phyloP scores from a whole-genome alignment of 1,284 basidiomycete species.

The Flammula alnicola region DNA sequence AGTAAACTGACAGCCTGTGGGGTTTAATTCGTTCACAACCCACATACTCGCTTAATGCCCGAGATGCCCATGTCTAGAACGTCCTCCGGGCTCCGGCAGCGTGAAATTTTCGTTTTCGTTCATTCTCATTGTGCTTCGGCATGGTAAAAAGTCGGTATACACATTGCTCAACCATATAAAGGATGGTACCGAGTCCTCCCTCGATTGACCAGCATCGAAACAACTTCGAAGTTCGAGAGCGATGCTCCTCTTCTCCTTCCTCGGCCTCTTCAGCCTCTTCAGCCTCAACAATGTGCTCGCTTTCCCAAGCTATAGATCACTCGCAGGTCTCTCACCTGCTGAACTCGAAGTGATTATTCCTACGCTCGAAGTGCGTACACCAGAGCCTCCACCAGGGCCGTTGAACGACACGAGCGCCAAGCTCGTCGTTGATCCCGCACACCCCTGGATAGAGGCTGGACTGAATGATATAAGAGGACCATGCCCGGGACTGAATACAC shows the following conservation, averaged over 20 bases:
- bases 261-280: background rate
- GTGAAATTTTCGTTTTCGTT: too few species aligned
- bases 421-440: constrained; percentile 21
- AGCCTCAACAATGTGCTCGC: background rate
- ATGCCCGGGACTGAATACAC: constrained; percentile 25
- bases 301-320: constrained; percentile 18
- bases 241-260: background rate
- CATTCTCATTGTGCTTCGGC: too few species aligned
- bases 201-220: too few species aligned
- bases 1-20: too few species aligned
- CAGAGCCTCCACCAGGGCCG: constrained; percentile 18
- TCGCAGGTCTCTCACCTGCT: constrained; percentile 17
- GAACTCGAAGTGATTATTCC: constrained; percentile 17
- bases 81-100: too few species aligned
- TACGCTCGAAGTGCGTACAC: constrained; percentile 7
- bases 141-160: too few species aligned
- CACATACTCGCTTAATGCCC: too few species aligned
- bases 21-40: too few species aligned
- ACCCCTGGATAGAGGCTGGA: constrained; percentile 19
- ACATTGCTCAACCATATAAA: too few species aligned
- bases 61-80: too few species aligned
- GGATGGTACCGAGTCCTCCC: too few species aligned
- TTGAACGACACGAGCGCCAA: constrained; percentile 20
- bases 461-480: constrained; percentile 22
- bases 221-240: constrained; percentile 8